Evolutionary conservation across 192 early-diverging fungal species (phyloP), one percentile per base, ranked within the genome.

Genomic region (Chytriomyces sp.): DNA sequence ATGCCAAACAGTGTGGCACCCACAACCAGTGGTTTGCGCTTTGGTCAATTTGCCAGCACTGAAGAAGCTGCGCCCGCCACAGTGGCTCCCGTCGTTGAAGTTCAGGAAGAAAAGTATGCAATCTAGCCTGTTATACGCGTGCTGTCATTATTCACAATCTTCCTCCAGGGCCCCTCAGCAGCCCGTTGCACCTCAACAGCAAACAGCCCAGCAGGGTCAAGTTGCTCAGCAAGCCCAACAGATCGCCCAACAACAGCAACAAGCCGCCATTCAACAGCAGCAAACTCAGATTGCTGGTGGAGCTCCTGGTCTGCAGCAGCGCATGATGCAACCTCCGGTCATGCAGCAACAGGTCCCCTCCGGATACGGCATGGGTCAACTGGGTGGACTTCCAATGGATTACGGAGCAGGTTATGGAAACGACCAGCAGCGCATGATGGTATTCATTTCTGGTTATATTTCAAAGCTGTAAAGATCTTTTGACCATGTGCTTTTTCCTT

Each of bases 1-100:
- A 94, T 97, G 91, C 94, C 95, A 11, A 81, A 83, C 50, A 86
- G 81, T 60, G 80, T 91, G 6, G 79, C 88, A 46, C 70, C 93
- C 8, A 87, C 89, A 45, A 83, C 88, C 47, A 95, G 95, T 24
- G 93, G 91, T 59, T 80, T 94, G 61, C 81, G 83, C 20, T 81
- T 94, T 61, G 89, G 89, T 23, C 86, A 87, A 62, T 88, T 85
- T 62, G 64, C 78, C 62, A 84, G 45, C n/a, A 84, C 86, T 45
- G 83, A 88, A 20, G 74, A 72, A 44, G 43, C 23, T 24, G 26
- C 46, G 6, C 47, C 66, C 0, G 67, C 67, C 24, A 0, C 65
- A 5, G 67, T 45, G 18, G 67, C 28, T 16, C 13, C n/a, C 53
- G 68, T 26, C 46, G 66, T 26, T 60, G 50, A 62, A 48, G 24